Base-by-base conservation (phyloP, 768 basidiomycete species). In the Auricularia sp. region DNA sequence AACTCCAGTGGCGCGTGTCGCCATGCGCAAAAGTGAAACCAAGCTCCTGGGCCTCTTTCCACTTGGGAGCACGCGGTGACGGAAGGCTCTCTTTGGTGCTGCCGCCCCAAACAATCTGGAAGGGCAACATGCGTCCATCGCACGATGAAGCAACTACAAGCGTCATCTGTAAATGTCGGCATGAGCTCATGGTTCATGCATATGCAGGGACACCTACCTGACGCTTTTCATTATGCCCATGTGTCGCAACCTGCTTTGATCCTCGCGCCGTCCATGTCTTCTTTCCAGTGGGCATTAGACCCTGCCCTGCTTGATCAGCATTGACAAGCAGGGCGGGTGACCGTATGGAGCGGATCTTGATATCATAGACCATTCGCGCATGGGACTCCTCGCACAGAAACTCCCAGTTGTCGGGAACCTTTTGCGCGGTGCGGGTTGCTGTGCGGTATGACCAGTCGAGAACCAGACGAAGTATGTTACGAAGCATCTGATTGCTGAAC, bases 101-200 rank as follows among this genome's bases (percentile, higher is more conserved):
- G 0, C 74, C 74, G 7, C 23, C 29, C 70, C 70, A 77, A 8
- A 77, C 66, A 10, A 70, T 68, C 64, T 77, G 75, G 59, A 75
- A 74, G 2, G 75, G 75, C 2, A 77, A 65, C 7, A 74, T 64
- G 6, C 68, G 66, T 1, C 74, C 74, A 7, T 64, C 64, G 2
- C 71, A 62, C 1, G 70, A 68, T 11, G 66, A 70, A 1, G 73
- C 68, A 0, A 76, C 72, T 56, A 69, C 63, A 1, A 77, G 51
- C 1, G 74, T 76, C 47, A 51, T 51, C 47, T 51, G 60, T 68
- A 75, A 0, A 4, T 4, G 47, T 4, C n/a, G 4, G 42, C n/a
- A 21, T 51, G 3, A 16, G 4, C 12, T 4, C 16, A n/a, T n/a
- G n/a, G n/a, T n/a, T n/a, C n/a, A n/a, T n/a, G n/a, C n/a, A n/a